phyloP scores from a whole-genome alignment of 371 early-diverging fungal genomes.

The Mucor indicus region DNA sequence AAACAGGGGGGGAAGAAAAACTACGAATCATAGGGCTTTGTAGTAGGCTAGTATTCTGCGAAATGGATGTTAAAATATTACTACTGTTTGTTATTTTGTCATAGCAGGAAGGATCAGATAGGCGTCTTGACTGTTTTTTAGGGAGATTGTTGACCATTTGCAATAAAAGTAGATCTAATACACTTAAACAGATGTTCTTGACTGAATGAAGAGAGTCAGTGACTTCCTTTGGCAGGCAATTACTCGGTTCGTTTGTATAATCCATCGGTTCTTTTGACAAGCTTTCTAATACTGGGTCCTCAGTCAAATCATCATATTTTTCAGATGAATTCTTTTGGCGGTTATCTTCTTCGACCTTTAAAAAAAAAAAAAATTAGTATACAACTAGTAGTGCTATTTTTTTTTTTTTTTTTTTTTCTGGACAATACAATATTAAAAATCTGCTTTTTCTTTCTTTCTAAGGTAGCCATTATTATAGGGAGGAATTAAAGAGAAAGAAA shows the following conservation, averaged over 20 bases:
- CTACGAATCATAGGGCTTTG: conserved; percentile 18
- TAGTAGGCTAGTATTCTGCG: conserved; percentile 22
- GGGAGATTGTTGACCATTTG: conserved; percentile 22
- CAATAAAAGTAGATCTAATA: conserved; percentile 31
- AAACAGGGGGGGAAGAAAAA: conserved; percentile 28
- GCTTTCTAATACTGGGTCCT: conserved; percentile 2
- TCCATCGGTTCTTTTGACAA: conserved; percentile 9
- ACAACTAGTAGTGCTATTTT: neutral
- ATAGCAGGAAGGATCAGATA: conserved; percentile 19
- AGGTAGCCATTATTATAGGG: conserved; percentile 8
- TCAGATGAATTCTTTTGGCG: conserved; percentile 1
- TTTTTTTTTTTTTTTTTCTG: neutral
- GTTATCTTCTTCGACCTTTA: neutral
- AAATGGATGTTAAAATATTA: conserved; percentile 28
- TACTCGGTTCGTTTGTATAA: neutral
- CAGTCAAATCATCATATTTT: conserved; percentile 1
- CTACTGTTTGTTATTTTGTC: neutral
- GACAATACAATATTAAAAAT: neutral
- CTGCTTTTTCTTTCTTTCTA: conserved; percentile 5
- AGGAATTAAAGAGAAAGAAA: conserved; percentile 3
- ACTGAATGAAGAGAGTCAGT: conserved; percentile 33
- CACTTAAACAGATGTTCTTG: conserved; percentile 31
- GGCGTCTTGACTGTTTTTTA: conserved; percentile 10
- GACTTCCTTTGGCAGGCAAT: conserved; percentile 17
- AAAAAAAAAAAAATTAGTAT: no score